Percentiles rank a stretch among this genome's conserved stretches.
These are phyloP conservation scores for Lentinus tigrinus DNA, from an alignment of 768 basidiomycete genomes.

Conservation along the genomic window DNA sequence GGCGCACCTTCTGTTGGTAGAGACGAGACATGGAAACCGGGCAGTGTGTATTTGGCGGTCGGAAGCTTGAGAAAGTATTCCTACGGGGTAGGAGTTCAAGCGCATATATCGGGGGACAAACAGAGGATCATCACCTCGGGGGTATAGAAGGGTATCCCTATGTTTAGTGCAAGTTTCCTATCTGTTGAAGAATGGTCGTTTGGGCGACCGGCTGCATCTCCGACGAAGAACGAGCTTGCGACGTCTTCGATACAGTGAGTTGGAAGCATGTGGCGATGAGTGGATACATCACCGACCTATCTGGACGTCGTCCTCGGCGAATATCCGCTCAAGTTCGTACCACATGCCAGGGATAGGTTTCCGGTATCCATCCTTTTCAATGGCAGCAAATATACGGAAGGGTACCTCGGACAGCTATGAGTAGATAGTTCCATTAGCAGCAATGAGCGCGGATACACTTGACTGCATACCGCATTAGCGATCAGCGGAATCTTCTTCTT, in stretches of 20 bases:
- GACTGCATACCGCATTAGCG: slow-evolving; percentile 51
- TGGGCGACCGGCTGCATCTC: slow-evolving; percentile 84
- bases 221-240: slow-evolving; percentile 70
- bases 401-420: slow-evolving; percentile 69
- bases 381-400: slow-evolving; percentile 78
- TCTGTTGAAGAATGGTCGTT: slow-evolving; percentile 81
- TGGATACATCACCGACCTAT: slow-evolving; percentile 52
- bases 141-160: slow-evolving; percentile 72
- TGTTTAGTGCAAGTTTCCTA: slow-evolving; percentile 80
- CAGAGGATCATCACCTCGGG: slow-evolving; percentile 61
- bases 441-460: neutral
- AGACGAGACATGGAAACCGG: slow-evolving; percentile 66
- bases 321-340: slow-evolving; percentile 66
- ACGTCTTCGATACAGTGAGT: slow-evolving; percentile 47
- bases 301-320: slow-evolving; percentile 49
- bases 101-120: neutral
- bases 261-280: slow-evolving; percentile 12
- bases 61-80: slow-evolving; percentile 71
- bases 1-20: slow-evolving; percentile 32
- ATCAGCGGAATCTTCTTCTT: slow-evolving; percentile 74
- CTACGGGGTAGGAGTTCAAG: slow-evolving; percentile 39
- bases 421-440: neutral
- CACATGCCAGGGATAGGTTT: slow-evolving; percentile 92
- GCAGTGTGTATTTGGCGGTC: slow-evolving; percentile 46
- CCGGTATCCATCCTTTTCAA: slow-evolving; percentile 68